Conservation (phyloP, 257 asterid genomes). For the Haberlea rhodopensis region DNA sequence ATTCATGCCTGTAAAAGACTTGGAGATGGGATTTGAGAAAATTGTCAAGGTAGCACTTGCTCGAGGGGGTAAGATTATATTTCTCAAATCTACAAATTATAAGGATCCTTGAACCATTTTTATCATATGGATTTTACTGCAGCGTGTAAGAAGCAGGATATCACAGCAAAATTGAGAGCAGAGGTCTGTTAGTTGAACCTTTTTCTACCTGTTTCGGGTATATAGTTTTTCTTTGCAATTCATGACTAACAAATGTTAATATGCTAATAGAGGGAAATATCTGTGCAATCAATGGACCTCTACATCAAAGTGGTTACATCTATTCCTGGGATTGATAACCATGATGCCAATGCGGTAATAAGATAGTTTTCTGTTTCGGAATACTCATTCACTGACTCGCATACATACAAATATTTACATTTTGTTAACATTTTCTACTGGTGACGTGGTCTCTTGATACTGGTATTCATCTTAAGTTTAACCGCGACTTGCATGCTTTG, state of each 20-base stretch:
- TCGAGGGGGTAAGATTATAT: conserved; percentile 67
- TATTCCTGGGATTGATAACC: conserved; percentile 72
- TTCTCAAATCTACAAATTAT: conserved; percentile 8
- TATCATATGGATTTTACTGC: conserved; percentile 29
- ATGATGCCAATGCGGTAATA: conserved; percentile 52
- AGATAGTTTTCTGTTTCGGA: not conserved
- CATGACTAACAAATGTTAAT: conserved; percentile 22
- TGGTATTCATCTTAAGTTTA: not conserved
- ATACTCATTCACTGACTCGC: too few species aligned
- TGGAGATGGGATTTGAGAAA: conserved; percentile 95
- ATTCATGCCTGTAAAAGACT: conserved; percentile 74
- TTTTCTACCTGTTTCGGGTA: conserved; percentile 10
- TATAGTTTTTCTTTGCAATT: conserved; percentile 7
- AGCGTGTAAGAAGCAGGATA: conserved; percentile 84
- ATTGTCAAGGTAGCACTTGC: conserved; percentile 83
- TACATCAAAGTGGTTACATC: conserved; percentile 80
- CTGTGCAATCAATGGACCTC: conserved; percentile 64
- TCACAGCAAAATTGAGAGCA: conserved; percentile 58
- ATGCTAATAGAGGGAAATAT: conserved; percentile 63
- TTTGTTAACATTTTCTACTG: not conserved
- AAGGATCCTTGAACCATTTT: conserved; percentile 15
- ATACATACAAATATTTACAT: too few species aligned
- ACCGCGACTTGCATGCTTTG: not conserved
- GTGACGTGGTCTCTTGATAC: not conserved
- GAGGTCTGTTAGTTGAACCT: conserved; percentile 51